Conservation (phyloP, 352 stramenopile species). For the Pythium coloratum region DNA sequence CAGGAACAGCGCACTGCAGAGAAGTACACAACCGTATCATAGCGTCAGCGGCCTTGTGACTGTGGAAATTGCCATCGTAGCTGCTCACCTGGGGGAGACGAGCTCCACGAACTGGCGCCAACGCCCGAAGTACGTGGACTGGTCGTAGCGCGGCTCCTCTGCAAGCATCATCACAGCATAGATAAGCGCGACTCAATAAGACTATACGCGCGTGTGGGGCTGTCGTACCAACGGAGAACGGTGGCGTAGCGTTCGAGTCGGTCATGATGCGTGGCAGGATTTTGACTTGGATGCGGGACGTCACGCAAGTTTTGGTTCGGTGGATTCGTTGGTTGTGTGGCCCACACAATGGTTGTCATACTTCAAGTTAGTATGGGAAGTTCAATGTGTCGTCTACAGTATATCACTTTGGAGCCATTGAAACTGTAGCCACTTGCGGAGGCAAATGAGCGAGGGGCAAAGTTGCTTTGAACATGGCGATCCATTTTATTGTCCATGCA, state of each 20-base stretch:
- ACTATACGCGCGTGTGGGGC: background rate
- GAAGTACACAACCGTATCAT: no score
- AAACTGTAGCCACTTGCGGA: constrained; percentile 13
- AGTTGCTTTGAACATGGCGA: background rate
- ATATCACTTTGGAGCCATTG: constrained; percentile 5
- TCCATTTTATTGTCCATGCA: background rate
- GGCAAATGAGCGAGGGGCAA: background rate
- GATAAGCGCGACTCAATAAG: background rate
- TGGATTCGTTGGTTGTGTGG: constrained; percentile 17
- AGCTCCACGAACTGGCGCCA: constrained; percentile 87
- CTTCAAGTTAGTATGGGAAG: constrained; percentile 15
- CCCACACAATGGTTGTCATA: constrained; percentile 17
- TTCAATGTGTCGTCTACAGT: constrained; percentile 11
- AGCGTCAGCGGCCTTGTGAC: no score
- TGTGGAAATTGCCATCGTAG: no score
- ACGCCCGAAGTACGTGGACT: constrained; percentile 83
- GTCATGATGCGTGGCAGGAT: constrained; percentile 5
- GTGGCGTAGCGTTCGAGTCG: constrained; percentile 23
- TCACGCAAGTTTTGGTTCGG: background rate
- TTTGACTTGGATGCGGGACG: background rate
- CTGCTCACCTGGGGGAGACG: constrained; percentile 60
- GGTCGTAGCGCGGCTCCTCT: constrained; percentile 81
- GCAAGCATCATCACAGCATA: background rate
- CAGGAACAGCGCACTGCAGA: constrained; percentile 60
- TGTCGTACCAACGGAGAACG: constrained; percentile 40